Base-by-base conservation (phyloP, 306 rosid genomes). In the Macrotyloma uniflorum region DNA sequence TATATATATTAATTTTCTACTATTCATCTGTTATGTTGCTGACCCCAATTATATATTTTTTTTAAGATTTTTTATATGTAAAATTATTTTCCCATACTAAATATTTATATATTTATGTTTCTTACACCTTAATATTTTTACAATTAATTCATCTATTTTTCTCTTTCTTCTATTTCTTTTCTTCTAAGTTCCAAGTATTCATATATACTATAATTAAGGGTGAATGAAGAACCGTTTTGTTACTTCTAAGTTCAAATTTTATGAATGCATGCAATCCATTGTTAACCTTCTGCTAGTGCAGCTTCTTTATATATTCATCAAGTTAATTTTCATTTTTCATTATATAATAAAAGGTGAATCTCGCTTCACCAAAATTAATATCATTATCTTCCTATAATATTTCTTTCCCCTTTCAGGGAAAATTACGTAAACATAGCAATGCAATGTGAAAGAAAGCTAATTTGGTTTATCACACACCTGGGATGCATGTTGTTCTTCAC, bases 401-500 rank as follows among this genome's bases (percentile, higher is more conserved):
- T 35, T 35, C 1, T 35, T 6, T 35, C 5, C 38, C 4, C 12
- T 38, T 38, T 38, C 7, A 23, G n/a, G 5, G 65, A 10, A 28
- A 63, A 20, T 18, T 19, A 36, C 1, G 2, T 38, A 38, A 42
- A 23, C 14, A 67, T 3, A 15, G 9, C 22, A 6, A 18, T 35
- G 19, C 55, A 74, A 71, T 71, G 40, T 53, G 6, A 61, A 15
- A 72, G 28, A 57, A n/a, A 42, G 23, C 3, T 8, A 55, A 46
- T 36, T 28, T 9, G 16, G 49, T 14, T 55, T 58, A 19, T 3
- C 0, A 65, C 67, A 24, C 1, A 91, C 97, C 97, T 91, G 67
- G 97, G 97, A 88, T 85, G 77, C 10, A 58, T 19, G 87, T 87
- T 88, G 65, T 91, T 84, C 85, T 91, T 91, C 76, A 91, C 97